Conservation (phyloP, 2,329 filamentous ascomycete genomes). For the Aspergillus cejpii region DNA sequence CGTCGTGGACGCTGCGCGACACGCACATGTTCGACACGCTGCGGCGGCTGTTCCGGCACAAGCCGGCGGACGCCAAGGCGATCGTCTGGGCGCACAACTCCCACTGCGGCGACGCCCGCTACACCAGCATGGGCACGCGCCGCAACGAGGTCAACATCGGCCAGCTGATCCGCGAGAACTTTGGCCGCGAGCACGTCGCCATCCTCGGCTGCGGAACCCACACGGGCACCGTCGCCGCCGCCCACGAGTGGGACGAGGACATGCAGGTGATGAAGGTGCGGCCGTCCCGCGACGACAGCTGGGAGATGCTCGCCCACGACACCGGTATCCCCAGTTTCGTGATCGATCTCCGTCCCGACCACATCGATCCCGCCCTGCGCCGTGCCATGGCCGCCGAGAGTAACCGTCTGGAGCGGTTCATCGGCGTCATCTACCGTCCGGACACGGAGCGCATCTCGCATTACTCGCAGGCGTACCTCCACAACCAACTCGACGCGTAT, state of each 20-base stretch:
- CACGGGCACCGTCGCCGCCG: slow-evolving; percentile 48
- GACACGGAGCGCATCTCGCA: slow-evolving; percentile 46
- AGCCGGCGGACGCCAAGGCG: slow-evolving; percentile 38
- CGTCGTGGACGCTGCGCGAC: slow-evolving; percentile 49
- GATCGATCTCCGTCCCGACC: slow-evolving; percentile 41
- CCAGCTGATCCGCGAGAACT: slow-evolving; percentile 46
- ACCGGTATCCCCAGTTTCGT: slow-evolving; percentile 43
- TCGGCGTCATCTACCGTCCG: slow-evolving; percentile 49
- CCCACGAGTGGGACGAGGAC: slow-evolving; percentile 47
- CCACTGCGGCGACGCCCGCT: slow-evolving; percentile 50
- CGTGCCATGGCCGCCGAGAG: slow-evolving; percentile 32
- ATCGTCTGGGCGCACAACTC: slow-evolving; percentile 52
- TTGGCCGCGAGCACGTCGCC: slow-evolving; percentile 37
- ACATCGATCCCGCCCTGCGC: slow-evolving; percentile 33
- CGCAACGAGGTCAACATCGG: slow-evolving; percentile 48
- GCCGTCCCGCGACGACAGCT: slow-evolving; percentile 44
- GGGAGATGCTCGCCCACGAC: slow-evolving; percentile 46
- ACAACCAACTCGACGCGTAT: slow-evolving; percentile 47
- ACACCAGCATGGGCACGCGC: slow-evolving; percentile 44
- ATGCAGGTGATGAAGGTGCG: slow-evolving; percentile 47
- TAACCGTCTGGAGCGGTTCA: slow-evolving; percentile 45
- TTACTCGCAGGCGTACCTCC: slow-evolving; percentile 43
- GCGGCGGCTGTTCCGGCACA: slow-evolving; percentile 39
- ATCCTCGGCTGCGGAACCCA: slow-evolving; percentile 47
- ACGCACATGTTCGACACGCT: slow-evolving; percentile 49